phyloP scores from a whole-genome alignment of 371 early-diverging fungal genomes.

The Mortierella sp. region DNA sequence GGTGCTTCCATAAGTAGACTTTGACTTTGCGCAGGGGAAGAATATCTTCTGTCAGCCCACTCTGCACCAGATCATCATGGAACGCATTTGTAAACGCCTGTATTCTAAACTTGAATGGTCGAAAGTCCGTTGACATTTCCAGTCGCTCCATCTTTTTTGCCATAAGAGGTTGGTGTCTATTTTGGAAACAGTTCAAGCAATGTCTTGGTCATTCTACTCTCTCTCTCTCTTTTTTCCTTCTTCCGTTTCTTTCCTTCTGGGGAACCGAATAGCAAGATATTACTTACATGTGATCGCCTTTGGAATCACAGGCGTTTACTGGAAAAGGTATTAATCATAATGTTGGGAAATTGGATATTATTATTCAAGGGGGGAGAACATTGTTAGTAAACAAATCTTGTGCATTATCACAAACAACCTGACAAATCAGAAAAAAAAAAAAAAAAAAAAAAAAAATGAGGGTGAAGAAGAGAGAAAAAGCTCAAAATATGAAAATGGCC shows the following conservation, averaged over 20 bases:
- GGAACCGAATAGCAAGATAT: background rate
- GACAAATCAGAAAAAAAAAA: background rate
- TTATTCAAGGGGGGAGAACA: background rate
- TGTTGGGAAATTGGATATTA: background rate
- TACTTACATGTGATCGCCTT: slow-evolving; percentile 75
- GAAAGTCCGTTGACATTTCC: slow-evolving; percentile 69
- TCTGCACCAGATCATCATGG: slow-evolving; percentile 64
- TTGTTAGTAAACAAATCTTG: background rate
- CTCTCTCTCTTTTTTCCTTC: background rate
- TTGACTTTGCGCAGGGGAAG: slow-evolving; percentile 69
- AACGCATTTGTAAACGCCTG: slow-evolving; percentile 77
- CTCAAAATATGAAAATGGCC: too few species aligned
- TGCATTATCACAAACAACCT: too few species aligned
- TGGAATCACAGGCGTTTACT: slow-evolving; percentile 70
- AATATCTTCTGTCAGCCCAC: slow-evolving; percentile 65
- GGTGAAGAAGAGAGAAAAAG: background rate
- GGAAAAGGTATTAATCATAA: slow-evolving; percentile 5
- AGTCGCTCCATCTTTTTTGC: slow-evolving; percentile 75
- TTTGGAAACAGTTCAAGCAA: background rate
- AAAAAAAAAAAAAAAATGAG: background rate
- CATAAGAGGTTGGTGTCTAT: slow-evolving; percentile 73
- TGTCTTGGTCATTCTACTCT: background rate
- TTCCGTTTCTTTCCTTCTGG: too few species aligned
- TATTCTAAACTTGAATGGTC: slow-evolving; percentile 78
- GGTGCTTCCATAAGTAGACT: slow-evolving; percentile 69